phyloP scores from a whole-genome alignment of 441 rosid genomes.

The Pelargonium cotyledonis region DNA sequence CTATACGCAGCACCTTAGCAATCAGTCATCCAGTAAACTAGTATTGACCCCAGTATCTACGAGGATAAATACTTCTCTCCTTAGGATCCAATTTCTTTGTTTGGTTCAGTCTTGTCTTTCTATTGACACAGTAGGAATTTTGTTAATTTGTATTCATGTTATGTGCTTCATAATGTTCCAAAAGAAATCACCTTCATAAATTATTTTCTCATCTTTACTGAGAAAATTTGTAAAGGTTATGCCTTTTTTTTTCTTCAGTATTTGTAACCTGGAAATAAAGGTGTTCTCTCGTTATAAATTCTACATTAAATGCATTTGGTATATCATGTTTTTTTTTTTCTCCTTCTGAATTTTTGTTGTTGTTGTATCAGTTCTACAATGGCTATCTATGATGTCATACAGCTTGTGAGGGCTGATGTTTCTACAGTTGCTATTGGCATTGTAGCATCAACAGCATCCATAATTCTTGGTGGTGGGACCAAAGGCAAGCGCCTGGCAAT shows the following conservation, averaged over 20 bases:
- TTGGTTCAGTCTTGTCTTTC: no score
- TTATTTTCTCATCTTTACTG: neutral
- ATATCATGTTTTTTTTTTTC: neutral
- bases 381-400: conserved; percentile 88
- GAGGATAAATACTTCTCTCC: no score
- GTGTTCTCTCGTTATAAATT: neutral
- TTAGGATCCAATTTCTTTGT: no score
- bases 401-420: conserved; percentile 86
- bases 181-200: neutral
- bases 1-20: no score
- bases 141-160: neutral
- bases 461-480: conserved; percentile 84
- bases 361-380: conserved; percentile 62
- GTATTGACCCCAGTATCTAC: no score
- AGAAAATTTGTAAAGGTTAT: neutral
- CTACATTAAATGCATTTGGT: neutral
- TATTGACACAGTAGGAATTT: neutral
- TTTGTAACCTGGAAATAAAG: neutral
- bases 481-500: conserved; percentile 91
- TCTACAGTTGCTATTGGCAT: conserved; percentile 83
- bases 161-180: neutral
- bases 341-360: conserved; percentile 14
- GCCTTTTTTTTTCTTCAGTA: neutral
- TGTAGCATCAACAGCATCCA: conserved; percentile 83
- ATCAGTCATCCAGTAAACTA: no score